Evolutionary conservation across 164 flowering plant species (phyloP).

Genomic region (Stephania cephalantha): DNA sequence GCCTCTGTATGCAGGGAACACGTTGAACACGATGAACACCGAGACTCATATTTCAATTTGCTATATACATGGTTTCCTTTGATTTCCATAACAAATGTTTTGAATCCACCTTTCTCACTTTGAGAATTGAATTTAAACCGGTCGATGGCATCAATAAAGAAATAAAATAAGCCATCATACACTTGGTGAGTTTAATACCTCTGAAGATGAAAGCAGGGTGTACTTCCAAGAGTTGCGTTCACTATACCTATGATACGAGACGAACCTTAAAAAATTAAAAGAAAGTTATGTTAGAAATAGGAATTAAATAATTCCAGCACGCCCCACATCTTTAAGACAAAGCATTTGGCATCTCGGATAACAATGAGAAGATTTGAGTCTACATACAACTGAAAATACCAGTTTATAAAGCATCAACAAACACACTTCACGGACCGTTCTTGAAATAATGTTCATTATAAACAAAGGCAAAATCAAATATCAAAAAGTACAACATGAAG

Average conservation of each 20-base stretch:
- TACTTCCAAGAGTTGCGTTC: conserved; percentile 75
- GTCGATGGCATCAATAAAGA: conserved; percentile 5
- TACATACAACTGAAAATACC: background rate
- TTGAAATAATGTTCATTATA: background rate
- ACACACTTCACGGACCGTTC: background rate
- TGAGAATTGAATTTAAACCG: conserved; percentile 23
- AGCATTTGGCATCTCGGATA: background rate
- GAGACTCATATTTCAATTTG: conserved; percentile 90
- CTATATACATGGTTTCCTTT: conserved; percentile 88
- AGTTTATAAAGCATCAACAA: background rate
- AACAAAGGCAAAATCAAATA: background rate
- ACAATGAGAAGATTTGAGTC: background rate
- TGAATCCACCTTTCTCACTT: conserved; percentile 90
- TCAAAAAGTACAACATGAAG: background rate
- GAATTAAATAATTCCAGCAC: background rate
- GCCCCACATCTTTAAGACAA: background rate
- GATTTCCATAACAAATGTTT: conserved; percentile 87
- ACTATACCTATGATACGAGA: conserved; percentile 82
- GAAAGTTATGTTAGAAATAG: conserved; percentile 6
- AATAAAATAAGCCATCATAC: conserved; percentile 2
- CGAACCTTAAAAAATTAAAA: conserved; percentile 53
- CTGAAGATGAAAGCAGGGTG: conserved; percentile 63
- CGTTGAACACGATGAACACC: conserved; percentile 99
- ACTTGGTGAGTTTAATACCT: conserved; percentile 38
- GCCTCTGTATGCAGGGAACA: conserved; percentile 91